phyloP scores from a whole-genome alignment of 345 rosid species.

The Salix exigua region DNA sequence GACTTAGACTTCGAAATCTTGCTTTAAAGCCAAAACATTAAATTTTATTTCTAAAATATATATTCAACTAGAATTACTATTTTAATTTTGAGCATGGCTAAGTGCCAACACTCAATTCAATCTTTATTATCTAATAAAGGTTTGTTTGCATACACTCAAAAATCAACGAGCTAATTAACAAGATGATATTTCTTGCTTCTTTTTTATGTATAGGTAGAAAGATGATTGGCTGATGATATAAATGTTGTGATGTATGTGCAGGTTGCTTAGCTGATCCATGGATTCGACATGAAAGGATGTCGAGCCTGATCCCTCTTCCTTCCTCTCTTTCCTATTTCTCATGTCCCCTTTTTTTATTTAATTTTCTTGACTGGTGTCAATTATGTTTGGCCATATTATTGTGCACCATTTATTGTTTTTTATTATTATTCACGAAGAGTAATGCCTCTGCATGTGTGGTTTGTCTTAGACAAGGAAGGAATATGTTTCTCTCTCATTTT shows the following conservation, averaged over 20 bases:
- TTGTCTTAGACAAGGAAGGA: slow-evolving; percentile 15
- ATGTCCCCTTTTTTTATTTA: not conserved
- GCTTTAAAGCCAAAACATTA: too few relatives aligned
- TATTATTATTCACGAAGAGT: not conserved
- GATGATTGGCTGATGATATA: slow-evolving; percentile 6
- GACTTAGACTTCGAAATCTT: too few relatives aligned
- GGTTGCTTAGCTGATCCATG: slow-evolving; percentile 30
- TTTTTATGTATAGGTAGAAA: not conserved
- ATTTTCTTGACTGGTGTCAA: slow-evolving; percentile 6
- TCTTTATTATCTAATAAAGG: not conserved
- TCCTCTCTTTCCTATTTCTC: not conserved
- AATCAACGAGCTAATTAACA: not conserved
- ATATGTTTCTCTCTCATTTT: slow-evolving; percentile 5
- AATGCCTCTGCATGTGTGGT: slow-evolving; percentile 14
- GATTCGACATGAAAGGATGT: slow-evolving; percentile 59
- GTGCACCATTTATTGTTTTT: slow-evolving; percentile 27
- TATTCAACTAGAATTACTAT: too few relatives aligned
- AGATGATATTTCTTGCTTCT: not conserved
- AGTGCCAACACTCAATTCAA: not conserved
- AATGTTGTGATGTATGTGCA: slow-evolving; percentile 18
- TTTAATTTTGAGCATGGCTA: not conserved
- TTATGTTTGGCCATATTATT: slow-evolving; percentile 22
- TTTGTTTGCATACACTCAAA: not conserved
- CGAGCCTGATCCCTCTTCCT: slow-evolving; percentile 11
- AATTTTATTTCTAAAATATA: too few relatives aligned